Base-by-base conservation (phyloP, 805 yeast species). In the Suhomyces emberorum region DNA sequence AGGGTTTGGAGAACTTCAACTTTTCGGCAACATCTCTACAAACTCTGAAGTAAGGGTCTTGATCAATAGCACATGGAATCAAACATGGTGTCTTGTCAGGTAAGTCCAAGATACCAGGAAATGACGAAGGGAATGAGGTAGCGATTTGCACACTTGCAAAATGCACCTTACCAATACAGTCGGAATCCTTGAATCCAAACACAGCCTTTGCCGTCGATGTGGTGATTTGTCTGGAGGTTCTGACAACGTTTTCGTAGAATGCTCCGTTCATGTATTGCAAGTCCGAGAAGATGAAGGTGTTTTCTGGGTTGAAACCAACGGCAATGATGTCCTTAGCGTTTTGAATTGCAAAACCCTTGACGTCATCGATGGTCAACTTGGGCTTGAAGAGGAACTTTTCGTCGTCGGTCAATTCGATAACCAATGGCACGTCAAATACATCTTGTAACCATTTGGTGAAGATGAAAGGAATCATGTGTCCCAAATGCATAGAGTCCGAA, bases 11-110 rank as follows among this genome's bases (percentile, higher is more conserved):
- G 59, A 76, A 95, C 62, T 83, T 84, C 59, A 93, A 76, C 63
- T 91, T 93, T 54, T 81, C 88, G 8, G 98, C 97, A 47, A 93
- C 98, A 60, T 93, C 98, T 66, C 98, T 77, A 64, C 96, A 87
- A 15, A 93, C 95, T 65, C 98, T 77, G 72, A 93, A 93, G 64
- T 93, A 93, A 20, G 98, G 98, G 63, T 93, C 98, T 71, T 91
- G 98, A 61, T 93, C 98, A 59, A 93, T 93, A 32, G 98, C 98
- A 74, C 98, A 93, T 26, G 98, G 98, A 61, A 93, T 93, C 61
- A 93, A 72, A 64, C 96, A 88, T 44, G 96, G 98, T 0, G 97
- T 88, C 69, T 89, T 93, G 32, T 81, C 70, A 30, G 95, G 87
- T 52, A 82, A 65, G 5, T 87, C 96, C 50, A 93, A 76, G 16